Percentiles rank a stretch among this genome's conserved stretches.
Evolutionary conservation across 768 basidiomycete species (phyloP).

Genomic region (Saitozyma sp.): DNA sequence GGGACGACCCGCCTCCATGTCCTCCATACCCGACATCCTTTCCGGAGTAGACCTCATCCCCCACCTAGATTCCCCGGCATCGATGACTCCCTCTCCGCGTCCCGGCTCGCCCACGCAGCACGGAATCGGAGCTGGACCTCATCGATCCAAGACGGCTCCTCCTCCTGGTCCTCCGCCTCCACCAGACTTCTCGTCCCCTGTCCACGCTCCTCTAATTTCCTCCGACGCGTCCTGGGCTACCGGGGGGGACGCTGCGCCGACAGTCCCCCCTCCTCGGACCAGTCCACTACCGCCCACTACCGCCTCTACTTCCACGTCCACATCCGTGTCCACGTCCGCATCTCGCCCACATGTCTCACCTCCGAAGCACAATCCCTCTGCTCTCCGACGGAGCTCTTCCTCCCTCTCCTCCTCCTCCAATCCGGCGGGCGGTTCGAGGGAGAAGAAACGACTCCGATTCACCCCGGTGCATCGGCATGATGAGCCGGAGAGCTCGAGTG

Average conservation of each 20-base stretch:
- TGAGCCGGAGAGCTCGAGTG: not conserved
- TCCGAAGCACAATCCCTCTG: conserved; percentile 4
- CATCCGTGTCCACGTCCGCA: not conserved
- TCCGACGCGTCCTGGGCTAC: not conserved
- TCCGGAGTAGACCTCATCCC: too few relatives aligned
- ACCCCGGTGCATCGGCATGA: conserved; percentile 5
- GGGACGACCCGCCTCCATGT: too few relatives aligned
- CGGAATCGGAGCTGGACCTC: not conserved
- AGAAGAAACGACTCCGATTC: conserved; percentile 26
- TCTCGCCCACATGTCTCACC: not conserved
- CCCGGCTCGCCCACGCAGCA: too few relatives aligned
- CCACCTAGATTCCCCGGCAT: too few relatives aligned
- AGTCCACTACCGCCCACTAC: not conserved
- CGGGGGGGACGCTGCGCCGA: not conserved
- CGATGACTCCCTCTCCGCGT: too few relatives aligned
- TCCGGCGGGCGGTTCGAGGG: conserved; percentile 7
- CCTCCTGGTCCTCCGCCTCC: conserved; percentile 4
- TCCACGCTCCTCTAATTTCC: not conserved
- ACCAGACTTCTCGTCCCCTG: not conserved
- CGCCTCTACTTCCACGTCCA: not conserved
- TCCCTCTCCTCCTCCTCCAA: conserved; percentile 11
- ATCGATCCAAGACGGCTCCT: conserved; percentile 24
- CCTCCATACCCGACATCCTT: too few relatives aligned
- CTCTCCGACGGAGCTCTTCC: conserved; percentile 24
- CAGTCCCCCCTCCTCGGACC: too few relatives aligned